Conservation (phyloP, 2,329 filamentous ascomycete species). For the Ceratocystis cubensis region DNA sequence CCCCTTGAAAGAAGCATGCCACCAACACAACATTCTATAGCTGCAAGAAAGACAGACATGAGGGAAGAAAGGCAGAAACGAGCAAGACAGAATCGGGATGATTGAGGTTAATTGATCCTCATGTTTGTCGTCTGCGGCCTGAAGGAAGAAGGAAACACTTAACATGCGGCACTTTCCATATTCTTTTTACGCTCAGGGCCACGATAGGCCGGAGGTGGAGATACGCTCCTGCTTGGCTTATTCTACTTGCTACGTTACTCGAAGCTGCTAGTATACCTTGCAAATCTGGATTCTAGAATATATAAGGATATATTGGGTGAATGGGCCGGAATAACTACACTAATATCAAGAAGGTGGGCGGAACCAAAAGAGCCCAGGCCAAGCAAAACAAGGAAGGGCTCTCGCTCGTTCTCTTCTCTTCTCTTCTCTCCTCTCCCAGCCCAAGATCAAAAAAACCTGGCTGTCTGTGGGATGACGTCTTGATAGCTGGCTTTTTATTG, state of each 20-base stretch:
- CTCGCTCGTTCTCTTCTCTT: neutral
- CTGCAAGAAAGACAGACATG: neutral
- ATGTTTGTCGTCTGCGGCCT: neutral
- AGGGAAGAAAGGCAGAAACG: neutral
- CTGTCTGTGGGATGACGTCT: neutral
- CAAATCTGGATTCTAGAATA: too few relatives aligned
- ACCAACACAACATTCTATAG: neutral
- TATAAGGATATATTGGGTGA: too few relatives aligned
- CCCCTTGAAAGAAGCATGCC: neutral
- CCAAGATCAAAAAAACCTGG: neutral
- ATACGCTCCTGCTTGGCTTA: neutral
- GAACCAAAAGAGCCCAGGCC: too few relatives aligned
- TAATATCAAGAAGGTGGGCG: too few relatives aligned
- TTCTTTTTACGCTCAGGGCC: too few relatives aligned
- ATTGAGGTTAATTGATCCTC: constrained; percentile 10
- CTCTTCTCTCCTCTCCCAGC: neutral
- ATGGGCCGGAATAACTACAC: too few relatives aligned
- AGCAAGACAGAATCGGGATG: neutral
- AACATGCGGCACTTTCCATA: too few relatives aligned
- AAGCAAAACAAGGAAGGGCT: neutral
- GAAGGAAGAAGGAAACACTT: neutral
- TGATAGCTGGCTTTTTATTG: neutral
- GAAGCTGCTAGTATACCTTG: too few relatives aligned
- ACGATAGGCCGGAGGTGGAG: neutral
- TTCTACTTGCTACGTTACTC: neutral